phyloP scores from a whole-genome alignment of 2,329 filamentous ascomycete species.

The Pyricularia sp. region DNA sequence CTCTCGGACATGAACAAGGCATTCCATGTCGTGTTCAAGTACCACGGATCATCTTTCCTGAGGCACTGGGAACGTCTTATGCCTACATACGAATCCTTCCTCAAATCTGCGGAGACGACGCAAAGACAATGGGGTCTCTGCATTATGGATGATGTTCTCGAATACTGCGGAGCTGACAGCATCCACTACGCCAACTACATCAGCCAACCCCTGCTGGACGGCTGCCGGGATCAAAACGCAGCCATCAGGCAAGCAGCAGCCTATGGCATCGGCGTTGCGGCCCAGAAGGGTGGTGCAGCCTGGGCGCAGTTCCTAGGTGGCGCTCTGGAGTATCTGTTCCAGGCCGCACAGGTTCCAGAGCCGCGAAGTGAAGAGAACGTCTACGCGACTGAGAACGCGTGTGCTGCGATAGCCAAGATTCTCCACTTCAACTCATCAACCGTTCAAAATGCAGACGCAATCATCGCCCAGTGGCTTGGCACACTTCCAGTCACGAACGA shows the following conservation, averaged over 20 bases:
- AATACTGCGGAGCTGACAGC: constrained; percentile 87
- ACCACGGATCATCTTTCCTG: constrained; percentile 78
- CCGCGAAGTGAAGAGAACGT: constrained; percentile 87
- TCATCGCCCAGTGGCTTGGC: constrained; percentile 79
- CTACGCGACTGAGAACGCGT: constrained; percentile 96
- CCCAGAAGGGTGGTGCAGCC: constrained; percentile 76
- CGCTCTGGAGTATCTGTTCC: constrained; percentile 73
- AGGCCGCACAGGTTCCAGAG: constrained; percentile 71
- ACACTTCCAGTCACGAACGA: constrained; percentile 90
- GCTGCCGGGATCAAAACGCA: constrained; percentile 68
- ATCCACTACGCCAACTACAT: constrained; percentile 83
- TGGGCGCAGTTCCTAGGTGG: constrained; percentile 85
- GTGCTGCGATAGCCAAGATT: constrained; percentile 93
- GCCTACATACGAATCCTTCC: constrained; percentile 76
- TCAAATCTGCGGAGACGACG: constrained; percentile 72
- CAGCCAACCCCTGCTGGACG: constrained; percentile 74
- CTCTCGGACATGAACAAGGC: constrained; percentile 99
- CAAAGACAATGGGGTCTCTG: constrained; percentile 98
- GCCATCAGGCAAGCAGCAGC: constrained; percentile 93
- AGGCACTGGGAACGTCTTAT: constrained; percentile 81
- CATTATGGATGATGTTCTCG: constrained; percentile 95
- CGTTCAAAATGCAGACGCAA: constrained; percentile 65
- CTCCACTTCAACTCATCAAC: constrained; percentile 78
- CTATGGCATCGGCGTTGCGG: constrained; percentile 92
- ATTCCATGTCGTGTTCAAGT: constrained; percentile 98